Evolutionary conservation across 768 basidiomycete species (phyloP), one percentile per base, ranked within the genome.

Genomic region (Trametes punicea): DNA sequence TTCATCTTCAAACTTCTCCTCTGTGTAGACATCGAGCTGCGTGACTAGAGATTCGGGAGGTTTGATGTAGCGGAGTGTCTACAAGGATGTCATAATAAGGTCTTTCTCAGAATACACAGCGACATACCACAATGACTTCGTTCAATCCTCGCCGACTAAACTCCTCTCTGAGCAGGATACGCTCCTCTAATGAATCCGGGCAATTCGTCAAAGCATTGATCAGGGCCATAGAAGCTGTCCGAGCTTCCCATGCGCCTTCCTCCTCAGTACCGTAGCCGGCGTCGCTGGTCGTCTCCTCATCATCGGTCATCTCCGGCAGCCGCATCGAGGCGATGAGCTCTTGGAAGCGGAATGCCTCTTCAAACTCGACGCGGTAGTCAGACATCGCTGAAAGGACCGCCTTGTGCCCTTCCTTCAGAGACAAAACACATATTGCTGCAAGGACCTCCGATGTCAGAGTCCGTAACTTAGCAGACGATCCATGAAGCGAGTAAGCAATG

Each of bases 1-100:
- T 67, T 91, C 88, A 66, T 97, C 93, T 64, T 95, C 93, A 41
- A 86, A 89, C 62, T 91, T 90, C 68, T 95, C 93, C 59, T 96
- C 93, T 0, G 82, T 79, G 63, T 93, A 96, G 25, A 91, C 77
- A 59, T 87, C 81, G 6, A 94, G 71, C 63, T 95, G 93, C 0
- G 78, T 87, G n/a, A 88, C 66, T n/a, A 96, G 71, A 3, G 63
- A 68, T n/a, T 88, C 91, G 6, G 91, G 88, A 1, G 91, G 90
- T 63, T 81, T 80, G 34, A 84, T 74, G 62, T 91, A 91, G 57
- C 85, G 80, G 6, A 95, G 74, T 4, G 83, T 81, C 93, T 94
- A 61, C 39, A n/a, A 11, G 2, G 21, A 29, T 23, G 18, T 16
- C 6, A 26, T 29, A 29, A 27, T 49, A 29, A 27, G 27, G 56